Base-by-base conservation (phyloP, 257 asterid species). In the Rhazya stricta region DNA sequence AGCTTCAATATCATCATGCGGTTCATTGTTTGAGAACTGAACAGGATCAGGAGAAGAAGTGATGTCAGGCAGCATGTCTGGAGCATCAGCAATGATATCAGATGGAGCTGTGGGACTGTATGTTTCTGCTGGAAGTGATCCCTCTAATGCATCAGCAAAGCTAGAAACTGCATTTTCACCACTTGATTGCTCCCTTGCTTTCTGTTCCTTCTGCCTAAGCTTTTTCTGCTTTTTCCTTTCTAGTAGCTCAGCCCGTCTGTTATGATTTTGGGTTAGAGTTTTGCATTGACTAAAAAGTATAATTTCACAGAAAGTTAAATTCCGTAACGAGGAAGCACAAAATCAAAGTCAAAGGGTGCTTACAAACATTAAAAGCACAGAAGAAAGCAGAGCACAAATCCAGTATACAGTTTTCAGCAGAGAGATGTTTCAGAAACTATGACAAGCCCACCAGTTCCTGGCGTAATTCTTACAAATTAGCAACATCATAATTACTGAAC, bases 171-270 rank as follows among this genome's bases (percentile, higher is more conserved):
- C 74, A 30, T 76, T 83, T 71, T 34, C 79, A 71, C 67, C 88
- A 69, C 69, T 65, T 51, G 70, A 77, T 79, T 84, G 90, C 71
- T 84, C 96, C 82, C 75, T 92, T 72, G 74, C 84, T 79, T 85
- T 89, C 79, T 88, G 99, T 79, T 87, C 97, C 88, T 87, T 91
- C 78, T 89, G 96, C 56, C 94, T 89, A 81, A 87, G 94, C 86
- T 86, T 91, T 83, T 88, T 92, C 86, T 79, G 93, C 72, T 74
- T 92, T 82, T 86, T 95, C 87, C 88, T 89, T 84, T 91, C 93
- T 86, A 88, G 73, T 80, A 88, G 74, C 79, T 81, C 82, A n/a
- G 88, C 89, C 89, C 77, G 91, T 87, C 99, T 95, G 66, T 45
- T 21, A 56, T 37, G 39, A 29, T 50, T 74, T 39, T 15, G 32